A percentile compares a stretch with the other conserved stretches of the same genome.
Evolutionary conservation across 345 rosid species (phyloP).

Genomic region (Eucalyptus leucophloia): DNA sequence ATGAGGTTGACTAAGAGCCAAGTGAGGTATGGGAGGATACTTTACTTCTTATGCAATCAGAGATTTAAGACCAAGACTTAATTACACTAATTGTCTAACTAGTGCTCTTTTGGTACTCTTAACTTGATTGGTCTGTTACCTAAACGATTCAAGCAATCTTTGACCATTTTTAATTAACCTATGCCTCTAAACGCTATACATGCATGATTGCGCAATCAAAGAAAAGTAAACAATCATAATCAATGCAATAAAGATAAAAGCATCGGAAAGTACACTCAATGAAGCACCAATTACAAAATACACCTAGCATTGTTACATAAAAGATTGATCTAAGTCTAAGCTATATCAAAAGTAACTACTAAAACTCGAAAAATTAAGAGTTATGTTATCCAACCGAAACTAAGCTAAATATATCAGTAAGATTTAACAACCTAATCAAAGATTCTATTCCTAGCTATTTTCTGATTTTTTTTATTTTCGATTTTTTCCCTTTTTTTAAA

Average conservation of each 20-base stretch:
- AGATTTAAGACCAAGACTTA: not conserved
- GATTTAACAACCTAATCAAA: not conserved
- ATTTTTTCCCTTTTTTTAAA: too few species aligned
- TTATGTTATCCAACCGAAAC: not conserved
- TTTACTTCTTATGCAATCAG: not conserved
- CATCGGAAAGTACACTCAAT: not conserved
- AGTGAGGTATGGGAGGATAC: not conserved
- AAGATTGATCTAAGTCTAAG: not conserved
- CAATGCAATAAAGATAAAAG: not conserved
- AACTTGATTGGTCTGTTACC: not conserved
- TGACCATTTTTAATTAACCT: not conserved
- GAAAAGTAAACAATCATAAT: not conserved
- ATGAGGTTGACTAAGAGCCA: not conserved
- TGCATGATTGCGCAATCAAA: not conserved
- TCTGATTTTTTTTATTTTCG: not conserved
- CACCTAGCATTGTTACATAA: not conserved
- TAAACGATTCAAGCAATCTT: not conserved
- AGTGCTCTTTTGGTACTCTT: not conserved
- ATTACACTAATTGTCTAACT: not conserved
- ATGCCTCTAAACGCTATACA: not conserved
- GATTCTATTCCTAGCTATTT: not conserved
- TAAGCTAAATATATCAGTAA: not conserved
- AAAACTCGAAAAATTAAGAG: not conserved
- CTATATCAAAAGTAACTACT: not conserved
- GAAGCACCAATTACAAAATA: not conserved